Evolutionary conservation across 257 asterid genomes (phyloP).

Genomic region (Anisodus tanguticus): DNA sequence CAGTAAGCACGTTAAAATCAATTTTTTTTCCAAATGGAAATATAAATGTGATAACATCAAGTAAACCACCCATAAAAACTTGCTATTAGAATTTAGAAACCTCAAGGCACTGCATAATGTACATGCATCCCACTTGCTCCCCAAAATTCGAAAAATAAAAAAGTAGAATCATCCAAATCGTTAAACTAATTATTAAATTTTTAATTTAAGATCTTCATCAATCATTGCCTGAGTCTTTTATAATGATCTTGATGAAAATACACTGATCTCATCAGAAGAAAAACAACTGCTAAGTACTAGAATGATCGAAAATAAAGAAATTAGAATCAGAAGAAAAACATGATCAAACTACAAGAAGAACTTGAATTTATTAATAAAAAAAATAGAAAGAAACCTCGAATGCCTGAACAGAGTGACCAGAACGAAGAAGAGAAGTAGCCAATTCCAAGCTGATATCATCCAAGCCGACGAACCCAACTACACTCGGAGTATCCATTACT

Average conservation of each 20-base stretch:
- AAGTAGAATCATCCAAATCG: not conserved
- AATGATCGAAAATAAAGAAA: conserved; percentile 11
- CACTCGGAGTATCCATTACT: conserved; percentile 54
- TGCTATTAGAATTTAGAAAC: not conserved
- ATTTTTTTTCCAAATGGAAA: not conserved
- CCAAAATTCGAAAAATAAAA: not conserved
- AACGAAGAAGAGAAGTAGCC: conserved; percentile 69
- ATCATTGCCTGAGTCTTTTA: not conserved
- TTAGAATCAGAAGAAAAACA: not conserved
- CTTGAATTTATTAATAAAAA: not conserved
- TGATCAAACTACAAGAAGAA: not conserved
- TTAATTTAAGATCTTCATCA: conserved; percentile 3
- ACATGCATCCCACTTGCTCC: not conserved
- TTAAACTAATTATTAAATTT: not conserved
- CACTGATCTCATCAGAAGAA: not conserved
- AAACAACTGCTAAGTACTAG: not conserved
- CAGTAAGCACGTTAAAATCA: not conserved
- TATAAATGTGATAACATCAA: not conserved
- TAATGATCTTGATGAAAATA: not conserved
- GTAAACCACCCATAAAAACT: not conserved
- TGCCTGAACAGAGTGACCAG: conserved; percentile 72
- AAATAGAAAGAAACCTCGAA: conserved; percentile 60
- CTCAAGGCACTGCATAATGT: not conserved
- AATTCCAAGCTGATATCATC: conserved; percentile 73
- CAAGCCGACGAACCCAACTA: conserved; percentile 82